Conservation (phyloP, 2,329 filamentous ascomycete genomes). For the Sporothrix luriei region DNA sequence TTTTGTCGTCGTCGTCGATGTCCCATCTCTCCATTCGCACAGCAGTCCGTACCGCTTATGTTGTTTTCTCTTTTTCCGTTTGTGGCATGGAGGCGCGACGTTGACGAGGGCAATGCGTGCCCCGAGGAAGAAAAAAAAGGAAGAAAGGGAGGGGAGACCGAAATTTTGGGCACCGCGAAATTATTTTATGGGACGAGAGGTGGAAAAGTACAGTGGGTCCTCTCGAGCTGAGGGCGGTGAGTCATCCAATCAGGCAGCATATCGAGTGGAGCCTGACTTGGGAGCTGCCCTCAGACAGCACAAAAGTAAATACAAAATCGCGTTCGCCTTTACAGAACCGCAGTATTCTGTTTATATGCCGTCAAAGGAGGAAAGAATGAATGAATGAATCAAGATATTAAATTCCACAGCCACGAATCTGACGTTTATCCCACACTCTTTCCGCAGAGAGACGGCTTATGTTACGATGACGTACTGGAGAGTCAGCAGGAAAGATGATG, state of each 20-base stretch:
- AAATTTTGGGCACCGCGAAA: constrained; percentile 6
- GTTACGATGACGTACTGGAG: no score
- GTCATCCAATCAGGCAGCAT: constrained; percentile 27
- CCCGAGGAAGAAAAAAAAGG: constrained; percentile 21
- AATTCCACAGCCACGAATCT: no score
- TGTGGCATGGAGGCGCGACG: constrained; percentile 38
- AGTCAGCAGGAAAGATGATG: no score
- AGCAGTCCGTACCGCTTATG: background rate
- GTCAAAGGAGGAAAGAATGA: no score
- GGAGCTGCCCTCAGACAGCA: background rate
- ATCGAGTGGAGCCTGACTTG: background rate
- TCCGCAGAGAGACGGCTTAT: no score
- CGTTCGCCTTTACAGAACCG: no score
- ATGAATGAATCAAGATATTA: no score
- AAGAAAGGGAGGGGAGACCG: background rate
- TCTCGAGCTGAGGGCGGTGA: background rate
- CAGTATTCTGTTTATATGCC: no score
- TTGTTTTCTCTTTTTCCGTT: constrained; percentile 34
- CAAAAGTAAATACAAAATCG: background rate
- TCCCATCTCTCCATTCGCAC: background rate
- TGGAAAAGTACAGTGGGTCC: constrained; percentile 25
- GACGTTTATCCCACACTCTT: no score
- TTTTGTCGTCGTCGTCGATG: background rate
- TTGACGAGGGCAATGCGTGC: constrained; percentile 37
- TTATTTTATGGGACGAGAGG: constrained; percentile 28